phyloP scores from a whole-genome alignment of 2,329 filamentous ascomycete genomes.

The Rhynchosporium secalis region DNA sequence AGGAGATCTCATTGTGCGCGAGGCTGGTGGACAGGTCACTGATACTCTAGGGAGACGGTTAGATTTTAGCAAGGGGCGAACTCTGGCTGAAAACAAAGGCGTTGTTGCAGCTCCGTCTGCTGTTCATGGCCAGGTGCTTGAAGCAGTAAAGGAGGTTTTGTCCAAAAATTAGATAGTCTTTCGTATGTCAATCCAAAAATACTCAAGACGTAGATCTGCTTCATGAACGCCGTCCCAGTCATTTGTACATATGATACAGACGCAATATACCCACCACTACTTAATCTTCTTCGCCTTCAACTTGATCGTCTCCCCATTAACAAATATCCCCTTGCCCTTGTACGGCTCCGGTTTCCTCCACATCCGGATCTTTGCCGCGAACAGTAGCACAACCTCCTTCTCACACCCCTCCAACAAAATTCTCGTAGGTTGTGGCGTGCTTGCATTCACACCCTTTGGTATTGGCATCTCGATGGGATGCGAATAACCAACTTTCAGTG shows the following conservation, averaged over 20 bases:
- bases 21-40: constrained; percentile 89
- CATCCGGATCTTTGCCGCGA: constrained; percentile 82
- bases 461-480: constrained; percentile 91
- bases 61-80: constrained; percentile 85
- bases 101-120: constrained; percentile 82
- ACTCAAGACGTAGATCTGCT: background rate
- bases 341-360: constrained; percentile 96
- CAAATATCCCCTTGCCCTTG: constrained; percentile 98
- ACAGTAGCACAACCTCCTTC: constrained; percentile 83
- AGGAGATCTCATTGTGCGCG: constrained; percentile 88
- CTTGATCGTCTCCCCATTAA: constrained; percentile 97
- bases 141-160: constrained; percentile 80
- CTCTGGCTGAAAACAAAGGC: constrained; percentile 86
- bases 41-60: constrained; percentile 83
- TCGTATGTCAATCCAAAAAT: background rate
- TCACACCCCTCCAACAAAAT: constrained; percentile 87
- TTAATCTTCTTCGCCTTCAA: constrained; percentile 98
- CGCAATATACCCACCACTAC: constrained; percentile 48
- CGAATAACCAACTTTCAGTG: constrained; percentile 93
- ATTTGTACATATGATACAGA: constrained; percentile 34
- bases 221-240: constrained; percentile 25
- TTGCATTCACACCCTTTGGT: constrained; percentile 79
- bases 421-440: constrained; percentile 84
- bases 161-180: constrained; percentile 42
- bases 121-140: constrained; percentile 74